These are phyloP conservation scores for Vitis amurensis DNA, from an alignment of 164 flowering plant species.

Conservation along the genomic window DNA sequence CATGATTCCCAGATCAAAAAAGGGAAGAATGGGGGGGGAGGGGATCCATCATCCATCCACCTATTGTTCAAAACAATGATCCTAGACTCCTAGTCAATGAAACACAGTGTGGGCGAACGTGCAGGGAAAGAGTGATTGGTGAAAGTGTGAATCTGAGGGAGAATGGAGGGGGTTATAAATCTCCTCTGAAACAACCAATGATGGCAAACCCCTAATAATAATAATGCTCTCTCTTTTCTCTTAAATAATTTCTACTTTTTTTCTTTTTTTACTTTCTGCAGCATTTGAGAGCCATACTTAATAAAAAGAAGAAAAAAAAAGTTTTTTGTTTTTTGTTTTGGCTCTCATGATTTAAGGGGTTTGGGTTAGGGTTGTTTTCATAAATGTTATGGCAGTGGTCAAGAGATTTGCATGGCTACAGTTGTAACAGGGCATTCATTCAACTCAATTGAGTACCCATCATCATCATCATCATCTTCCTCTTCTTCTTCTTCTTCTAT, in stretches of 20 bases:
- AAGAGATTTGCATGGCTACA: conserved; percentile 37
- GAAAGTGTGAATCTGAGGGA: neutral
- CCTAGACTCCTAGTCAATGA: neutral
- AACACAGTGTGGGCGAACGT: neutral
- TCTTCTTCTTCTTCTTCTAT: neutral
- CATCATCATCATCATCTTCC: conserved; percentile 10
- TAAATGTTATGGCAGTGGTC: conserved; percentile 34
- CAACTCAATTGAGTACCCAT: conserved; percentile 28
- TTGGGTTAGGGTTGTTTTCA: conserved; percentile 12
- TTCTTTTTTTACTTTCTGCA: conserved; percentile 18
- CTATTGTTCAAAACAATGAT: conserved; percentile 6
- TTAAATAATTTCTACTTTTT: conserved; percentile 6
- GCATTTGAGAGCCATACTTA: conserved; percentile 8
- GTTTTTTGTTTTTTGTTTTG: neutral
- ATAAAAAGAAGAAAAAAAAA: conserved; percentile 3
- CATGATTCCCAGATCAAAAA: neutral
- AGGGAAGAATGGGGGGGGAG: neutral
- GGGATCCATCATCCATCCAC: neutral
- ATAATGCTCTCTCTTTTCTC: conserved; percentile 3
- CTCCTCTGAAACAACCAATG: conserved; percentile 37
- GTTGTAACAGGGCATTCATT: conserved; percentile 26
- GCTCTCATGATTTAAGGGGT: conserved; percentile 23
- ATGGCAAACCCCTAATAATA: conserved; percentile 38
- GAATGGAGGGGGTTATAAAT: conserved; percentile 13
- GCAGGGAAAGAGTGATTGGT: conserved; percentile 10